Conservation (phyloP, 108 stramenopile genomes). For the Pseudonitzschia pungens region DNA sequence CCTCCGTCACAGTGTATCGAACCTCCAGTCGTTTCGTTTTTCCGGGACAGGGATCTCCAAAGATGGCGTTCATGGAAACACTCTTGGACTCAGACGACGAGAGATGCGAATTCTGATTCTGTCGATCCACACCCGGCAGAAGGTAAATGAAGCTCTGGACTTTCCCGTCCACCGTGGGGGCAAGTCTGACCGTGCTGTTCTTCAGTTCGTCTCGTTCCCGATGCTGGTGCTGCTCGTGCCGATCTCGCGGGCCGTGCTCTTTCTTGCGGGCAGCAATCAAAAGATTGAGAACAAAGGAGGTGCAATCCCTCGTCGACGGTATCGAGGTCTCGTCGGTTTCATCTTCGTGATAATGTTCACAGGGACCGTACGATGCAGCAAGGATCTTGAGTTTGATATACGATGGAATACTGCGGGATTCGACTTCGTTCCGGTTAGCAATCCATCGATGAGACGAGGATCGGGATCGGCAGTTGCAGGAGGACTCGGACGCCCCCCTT, state of each 20-base stretch:
- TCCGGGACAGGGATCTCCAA: conserved; percentile 78
- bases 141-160: conserved; percentile 6
- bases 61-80: conserved; percentile 56
- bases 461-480: neutral
- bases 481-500: too few species aligned
- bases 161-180: conserved; percentile 13
- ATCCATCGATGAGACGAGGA: neutral
- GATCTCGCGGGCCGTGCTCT: neutral
- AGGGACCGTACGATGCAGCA: conserved; percentile 56
- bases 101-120: neutral
- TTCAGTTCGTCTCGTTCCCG: conserved; percentile 5
- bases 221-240: neutral
- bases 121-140: neutral
- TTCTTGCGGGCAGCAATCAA: conserved; percentile 5
- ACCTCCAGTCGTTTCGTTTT: conserved; percentile 54
- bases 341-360: conserved; percentile 38
- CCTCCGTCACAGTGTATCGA: conserved; percentile 36
- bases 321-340: conserved; percentile 23
- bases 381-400: conserved; percentile 38
- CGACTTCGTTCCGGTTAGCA: neutral
- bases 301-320: conserved; percentile 55
- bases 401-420: neutral
- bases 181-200: neutral
- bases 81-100: neutral
- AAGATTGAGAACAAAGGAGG: conserved; percentile 42